phyloP scores from a whole-genome alignment of 257 asterid species.

The Capsicum rhomboideum region DNA sequence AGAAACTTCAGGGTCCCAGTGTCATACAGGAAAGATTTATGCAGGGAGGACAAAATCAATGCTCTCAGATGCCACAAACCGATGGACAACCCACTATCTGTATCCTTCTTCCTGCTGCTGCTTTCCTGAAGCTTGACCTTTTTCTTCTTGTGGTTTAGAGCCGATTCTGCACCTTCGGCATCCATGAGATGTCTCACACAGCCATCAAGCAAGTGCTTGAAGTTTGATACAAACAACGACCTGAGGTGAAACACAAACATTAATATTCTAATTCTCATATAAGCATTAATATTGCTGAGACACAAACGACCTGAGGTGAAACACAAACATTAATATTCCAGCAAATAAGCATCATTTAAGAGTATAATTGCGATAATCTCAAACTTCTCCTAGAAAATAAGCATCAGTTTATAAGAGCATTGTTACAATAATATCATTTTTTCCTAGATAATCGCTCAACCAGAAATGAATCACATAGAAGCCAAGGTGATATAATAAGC shows the following conservation, averaged over 20 bases:
- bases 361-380: background rate
- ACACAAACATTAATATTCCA: background rate
- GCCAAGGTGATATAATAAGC: background rate
- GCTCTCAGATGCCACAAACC: slow-evolving; percentile 77
- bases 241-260: slow-evolving; percentile 27
- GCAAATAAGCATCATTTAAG: background rate
- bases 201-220: slow-evolving; percentile 76
- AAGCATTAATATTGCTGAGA: too few species aligned
- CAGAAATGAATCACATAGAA: background rate
- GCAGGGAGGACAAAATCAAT: slow-evolving; percentile 57
- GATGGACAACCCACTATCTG: slow-evolving; percentile 27
- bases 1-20: slow-evolving; percentile 62
- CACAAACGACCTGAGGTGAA: slow-evolving; percentile 57
- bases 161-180: slow-evolving; percentile 22
- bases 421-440: background rate
- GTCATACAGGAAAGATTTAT: slow-evolving; percentile 78
- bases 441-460: background rate
- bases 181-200: slow-evolving; percentile 55
- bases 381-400: background rate
- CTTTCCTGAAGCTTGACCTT: slow-evolving; percentile 45
- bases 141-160: slow-evolving; percentile 49
- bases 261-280: background rate
- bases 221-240: slow-evolving; percentile 80
- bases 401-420: background rate
- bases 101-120: slow-evolving; percentile 21